These are phyloP conservation scores for Selaginella tamariscina DNA, from an alignment of 75 land plant species.

Conservation along the genomic window DNA sequence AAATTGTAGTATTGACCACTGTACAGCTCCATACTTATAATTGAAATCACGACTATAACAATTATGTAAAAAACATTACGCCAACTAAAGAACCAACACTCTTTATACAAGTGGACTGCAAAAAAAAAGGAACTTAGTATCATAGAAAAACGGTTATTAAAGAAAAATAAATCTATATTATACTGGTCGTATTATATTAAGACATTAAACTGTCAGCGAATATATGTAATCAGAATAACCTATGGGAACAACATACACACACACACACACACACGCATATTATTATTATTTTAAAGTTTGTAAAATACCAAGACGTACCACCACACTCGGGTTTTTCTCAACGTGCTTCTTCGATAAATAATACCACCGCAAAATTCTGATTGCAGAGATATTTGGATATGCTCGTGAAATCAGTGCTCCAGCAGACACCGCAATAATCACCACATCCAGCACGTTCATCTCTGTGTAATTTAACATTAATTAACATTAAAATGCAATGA, in stretches of 20 bases:
- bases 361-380: conserved; percentile 25
- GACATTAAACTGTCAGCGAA: background rate
- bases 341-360: conserved; percentile 3
- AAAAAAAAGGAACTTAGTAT: background rate
- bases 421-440: conserved; percentile 21
- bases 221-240: background rate
- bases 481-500: background rate
- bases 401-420: conserved; percentile 10
- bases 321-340: background rate
- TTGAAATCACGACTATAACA: conserved; percentile 20
- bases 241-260: background rate
- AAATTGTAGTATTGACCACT: conserved; percentile 20
- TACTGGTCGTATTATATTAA: background rate
- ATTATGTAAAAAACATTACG: conserved; percentile 22
- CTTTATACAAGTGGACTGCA: conserved; percentile 21
- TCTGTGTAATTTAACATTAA: conserved; percentile 14
- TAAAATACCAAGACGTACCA: background rate
- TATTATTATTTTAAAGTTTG: background rate
- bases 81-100: conserved; percentile 19
- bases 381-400: conserved; percentile 26
- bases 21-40: conserved; percentile 29
- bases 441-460: conserved; percentile 24
- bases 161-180: background rate
- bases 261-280: background rate
- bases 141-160: background rate